Percentiles rank a stretch among this genome's conserved stretches.
phyloP scores from a whole-genome alignment of 2,329 filamentous ascomycete genomes.

The Truncatella angustata region DNA sequence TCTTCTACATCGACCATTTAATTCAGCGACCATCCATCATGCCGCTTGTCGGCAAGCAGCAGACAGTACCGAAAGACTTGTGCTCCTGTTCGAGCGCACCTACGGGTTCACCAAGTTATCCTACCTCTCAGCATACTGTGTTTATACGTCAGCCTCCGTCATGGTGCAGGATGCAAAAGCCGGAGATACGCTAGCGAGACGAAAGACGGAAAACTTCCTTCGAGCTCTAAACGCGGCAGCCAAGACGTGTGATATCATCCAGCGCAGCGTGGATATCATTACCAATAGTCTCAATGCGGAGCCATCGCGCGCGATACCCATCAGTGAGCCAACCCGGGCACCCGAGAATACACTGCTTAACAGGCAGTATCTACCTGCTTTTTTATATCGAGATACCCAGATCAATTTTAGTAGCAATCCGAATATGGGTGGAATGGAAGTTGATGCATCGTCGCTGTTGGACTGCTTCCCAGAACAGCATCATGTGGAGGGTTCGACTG shows the following conservation, averaged over 20 bases:
- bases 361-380: slow-evolving; percentile 3
- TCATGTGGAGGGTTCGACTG: neutral
- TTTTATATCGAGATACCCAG: neutral
- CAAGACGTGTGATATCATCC: slow-evolving; percentile 24
- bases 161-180: slow-evolving; percentile 26
- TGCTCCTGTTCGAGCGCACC: slow-evolving; percentile 25
- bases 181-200: slow-evolving; percentile 18
- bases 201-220: slow-evolving; percentile 25
- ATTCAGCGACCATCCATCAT: slow-evolving; percentile 18
- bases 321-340: neutral
- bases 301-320: neutral
- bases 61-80: slow-evolving; percentile 23
- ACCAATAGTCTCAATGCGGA: slow-evolving; percentile 15
- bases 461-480: slow-evolving; percentile 8
- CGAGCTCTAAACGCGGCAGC: slow-evolving; percentile 22
- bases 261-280: slow-evolving; percentile 30
- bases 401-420: neutral
- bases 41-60: slow-evolving; percentile 22
- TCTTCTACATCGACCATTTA: slow-evolving; percentile 25
- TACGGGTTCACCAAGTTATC: slow-evolving; percentile 27
- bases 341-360: neutral
- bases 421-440: slow-evolving; percentile 2
- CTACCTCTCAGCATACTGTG: slow-evolving; percentile 32
- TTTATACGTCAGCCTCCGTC: slow-evolving; percentile 30
- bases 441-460: neutral